Conservation (phyloP, 2,329 filamentous ascomycete genomes). For the Epichloe baconii region DNA sequence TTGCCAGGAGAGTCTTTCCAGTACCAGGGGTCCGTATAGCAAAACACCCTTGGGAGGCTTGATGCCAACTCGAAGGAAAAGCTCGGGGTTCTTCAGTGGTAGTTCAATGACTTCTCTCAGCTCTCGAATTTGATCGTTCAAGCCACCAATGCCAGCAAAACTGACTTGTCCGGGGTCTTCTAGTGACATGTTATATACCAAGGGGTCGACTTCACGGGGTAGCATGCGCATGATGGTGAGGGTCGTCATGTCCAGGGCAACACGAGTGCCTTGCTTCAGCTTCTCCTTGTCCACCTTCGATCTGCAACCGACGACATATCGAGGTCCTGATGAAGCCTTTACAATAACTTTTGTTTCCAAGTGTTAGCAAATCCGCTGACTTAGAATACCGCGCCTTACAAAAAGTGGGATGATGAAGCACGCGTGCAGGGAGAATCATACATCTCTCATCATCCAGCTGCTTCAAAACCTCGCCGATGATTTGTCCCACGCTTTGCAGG, state of each 20-base stretch:
- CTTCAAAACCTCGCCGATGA: slow-evolving; percentile 97
- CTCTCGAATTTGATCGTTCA: slow-evolving; percentile 98
- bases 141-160: slow-evolving; percentile 91
- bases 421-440: slow-evolving; percentile 32
- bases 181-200: slow-evolving; percentile 99
- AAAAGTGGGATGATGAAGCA: neutral
- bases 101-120: slow-evolving; percentile 95
- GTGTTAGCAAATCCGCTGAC: slow-evolving; percentile 9
- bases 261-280: slow-evolving; percentile 94
- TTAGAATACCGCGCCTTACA: slow-evolving; percentile 5
- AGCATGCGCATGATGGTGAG: slow-evolving; percentile 99
- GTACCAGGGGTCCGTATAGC: slow-evolving; percentile 94
- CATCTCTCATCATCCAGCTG: slow-evolving; percentile 98
- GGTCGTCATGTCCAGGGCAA: slow-evolving; percentile 97
- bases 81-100: slow-evolving; percentile 94
- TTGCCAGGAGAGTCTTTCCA: slow-evolving; percentile 86
- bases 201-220: slow-evolving; percentile 90
- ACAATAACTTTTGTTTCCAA: slow-evolving; percentile 64
- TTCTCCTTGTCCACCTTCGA: slow-evolving; percentile 97
- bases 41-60: slow-evolving; percentile 97
- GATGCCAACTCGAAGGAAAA: slow-evolving; percentile 93
- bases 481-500: slow-evolving; percentile 95
- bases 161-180: slow-evolving; percentile 96
- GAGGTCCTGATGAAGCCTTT: slow-evolving; percentile 90
- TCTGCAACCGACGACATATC: slow-evolving; percentile 96